These are phyloP conservation scores for Solanum piurae DNA, from an alignment of 257 asterid genomes.

Conservation along the genomic window DNA sequence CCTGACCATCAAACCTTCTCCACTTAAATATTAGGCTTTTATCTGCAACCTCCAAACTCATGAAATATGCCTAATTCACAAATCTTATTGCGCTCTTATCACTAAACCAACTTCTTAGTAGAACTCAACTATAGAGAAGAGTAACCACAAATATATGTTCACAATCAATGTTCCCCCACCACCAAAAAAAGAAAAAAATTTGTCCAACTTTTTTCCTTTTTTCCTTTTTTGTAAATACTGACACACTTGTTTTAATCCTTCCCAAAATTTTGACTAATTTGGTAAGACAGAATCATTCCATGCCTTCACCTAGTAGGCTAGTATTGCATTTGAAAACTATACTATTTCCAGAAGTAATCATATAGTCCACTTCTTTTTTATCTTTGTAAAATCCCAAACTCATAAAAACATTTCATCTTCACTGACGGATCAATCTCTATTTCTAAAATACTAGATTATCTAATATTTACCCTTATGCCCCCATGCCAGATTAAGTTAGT, in stretches of 20 bases:
- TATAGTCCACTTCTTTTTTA: neutral
- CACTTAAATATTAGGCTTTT: neutral
- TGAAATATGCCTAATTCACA: neutral
- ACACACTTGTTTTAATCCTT: neutral
- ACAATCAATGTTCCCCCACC: neutral
- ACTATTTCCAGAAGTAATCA: neutral
- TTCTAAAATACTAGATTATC: neutral
- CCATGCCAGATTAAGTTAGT: neutral
- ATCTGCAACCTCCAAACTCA: neutral
- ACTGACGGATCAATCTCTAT: neutral
- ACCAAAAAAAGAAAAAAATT: neutral
- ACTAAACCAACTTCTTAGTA: neutral
- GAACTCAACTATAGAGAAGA: neutral
- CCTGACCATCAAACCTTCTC: neutral
- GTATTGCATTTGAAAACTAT: neutral
- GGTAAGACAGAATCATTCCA: neutral
- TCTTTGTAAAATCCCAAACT: neutral
- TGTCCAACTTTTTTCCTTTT: neutral
- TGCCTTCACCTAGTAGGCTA: neutral
- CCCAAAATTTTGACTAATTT: neutral
- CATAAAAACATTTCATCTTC: neutral
- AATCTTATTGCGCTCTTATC: neutral
- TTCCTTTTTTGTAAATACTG: neutral
- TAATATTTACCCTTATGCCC: neutral
- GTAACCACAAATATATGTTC: neutral